Evolutionary conservation across 192 early-diverging fungal species (phyloP).

Genomic region (Geosiphon pyriformis): DNA sequence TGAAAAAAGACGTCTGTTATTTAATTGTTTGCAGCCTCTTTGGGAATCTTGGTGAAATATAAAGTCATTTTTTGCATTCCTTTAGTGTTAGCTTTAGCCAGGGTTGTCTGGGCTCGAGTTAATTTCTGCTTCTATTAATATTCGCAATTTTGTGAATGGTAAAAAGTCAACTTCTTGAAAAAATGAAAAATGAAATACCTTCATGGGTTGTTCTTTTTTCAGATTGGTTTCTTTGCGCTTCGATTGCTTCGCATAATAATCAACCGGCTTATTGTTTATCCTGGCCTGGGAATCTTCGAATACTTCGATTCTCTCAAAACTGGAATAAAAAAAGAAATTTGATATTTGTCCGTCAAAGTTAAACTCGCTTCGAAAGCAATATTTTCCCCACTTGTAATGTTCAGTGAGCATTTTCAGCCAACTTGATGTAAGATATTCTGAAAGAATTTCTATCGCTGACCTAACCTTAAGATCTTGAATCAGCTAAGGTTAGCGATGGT

Average conservation of each 20-base stretch:
- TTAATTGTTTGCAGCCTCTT: not conserved
- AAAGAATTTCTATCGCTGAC: constrained; percentile 24
- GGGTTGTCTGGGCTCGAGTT: constrained; percentile 33
- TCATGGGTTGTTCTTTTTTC: not conserved
- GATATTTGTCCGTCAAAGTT: not conserved
- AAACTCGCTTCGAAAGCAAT: no score
- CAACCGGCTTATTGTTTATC: not conserved
- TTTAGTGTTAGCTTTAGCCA: constrained; percentile 43
- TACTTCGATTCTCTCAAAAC: not conserved
- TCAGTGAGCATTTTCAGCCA: constrained; percentile 29
- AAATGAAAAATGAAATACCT: not conserved
- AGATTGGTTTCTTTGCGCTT: not conserved
- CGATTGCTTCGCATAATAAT: not conserved
- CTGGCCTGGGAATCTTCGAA: not conserved
- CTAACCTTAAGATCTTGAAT: constrained; percentile 29
- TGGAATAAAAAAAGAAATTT: not conserved
- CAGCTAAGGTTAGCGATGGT: no score
- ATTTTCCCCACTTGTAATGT: constrained; percentile 28
- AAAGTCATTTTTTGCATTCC: constrained; percentile 43
- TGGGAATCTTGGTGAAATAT: constrained; percentile 40
- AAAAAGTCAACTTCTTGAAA: not conserved
- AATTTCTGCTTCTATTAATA: constrained; percentile 41
- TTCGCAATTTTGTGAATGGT: not conserved
- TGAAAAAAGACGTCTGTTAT: not conserved
- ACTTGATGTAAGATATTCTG: constrained; percentile 28